Evolutionary conservation across 2,329 filamentous ascomycete species (phyloP), one percentile per base, ranked within the genome.

Genomic region (Hymenoscyphus fructigenus): DNA sequence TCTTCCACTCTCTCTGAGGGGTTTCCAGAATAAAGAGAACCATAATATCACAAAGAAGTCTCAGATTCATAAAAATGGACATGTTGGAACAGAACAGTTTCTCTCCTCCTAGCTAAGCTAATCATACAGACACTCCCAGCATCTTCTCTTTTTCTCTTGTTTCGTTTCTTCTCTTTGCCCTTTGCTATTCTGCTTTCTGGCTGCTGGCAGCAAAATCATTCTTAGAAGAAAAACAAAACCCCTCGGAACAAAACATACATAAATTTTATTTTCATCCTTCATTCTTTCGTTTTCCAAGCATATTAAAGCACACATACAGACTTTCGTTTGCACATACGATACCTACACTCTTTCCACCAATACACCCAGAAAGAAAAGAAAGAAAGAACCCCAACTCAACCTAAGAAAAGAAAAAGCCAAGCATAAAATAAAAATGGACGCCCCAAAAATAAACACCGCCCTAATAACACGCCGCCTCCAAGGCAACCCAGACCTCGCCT

Each of bases 401-500:
- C 34, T 36, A 12, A 34, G 10, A 36, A 23, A 12, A 23, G 20
- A 0, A 12, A 23, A 12, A 0, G 20, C 20, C 5, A 53, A 26
- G 15, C 1, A 2, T 5, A 26, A 50, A 50, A 26, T 26, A 14
- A 53, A 53, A 14, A 53, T 53, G 47, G n/a, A 12, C 20, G n/a
- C 47, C 20, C 47, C 47, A 26, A 38, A 38, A 38, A 38, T 38
- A 38, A 38, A 38, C 36, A 53, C 20, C 20, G 20, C 10, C 9
- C 47, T 53, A 4, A 23, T 53, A 14, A 23, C 26, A n/a, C 60
- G 57, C 26, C 66, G 60, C 36, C 60, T 17, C 63, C 32, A 77
- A 64, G 76, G 74, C 66, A 82, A 83, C 76, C 83, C 83, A 0
- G 81, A 77, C 6, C 83, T 92, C 67, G 78, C 80, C 9, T 76